Evolutionary conservation across 2,329 filamentous ascomycete species (phyloP).

Genomic region (Pleoardoris graminearum): DNA sequence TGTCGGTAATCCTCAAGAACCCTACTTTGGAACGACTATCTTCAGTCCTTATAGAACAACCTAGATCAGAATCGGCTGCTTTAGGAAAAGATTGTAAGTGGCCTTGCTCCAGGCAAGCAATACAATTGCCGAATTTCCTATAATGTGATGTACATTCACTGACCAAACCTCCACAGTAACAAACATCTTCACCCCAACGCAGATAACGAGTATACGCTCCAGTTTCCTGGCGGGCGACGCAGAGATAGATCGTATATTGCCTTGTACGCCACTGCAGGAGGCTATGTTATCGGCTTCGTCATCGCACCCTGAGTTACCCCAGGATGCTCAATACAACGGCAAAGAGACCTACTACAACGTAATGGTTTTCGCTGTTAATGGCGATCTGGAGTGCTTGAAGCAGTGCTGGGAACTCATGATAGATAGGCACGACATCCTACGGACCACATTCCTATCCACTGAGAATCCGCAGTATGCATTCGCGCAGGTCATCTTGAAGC

Average conservation of each 20-base stretch:
- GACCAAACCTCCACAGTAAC: neutral
- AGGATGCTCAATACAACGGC: neutral
- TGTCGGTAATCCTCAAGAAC: constrained; percentile 71
- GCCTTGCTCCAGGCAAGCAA: neutral
- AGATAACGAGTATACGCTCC: constrained; percentile 20
- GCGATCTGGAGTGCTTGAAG: constrained; percentile 56
- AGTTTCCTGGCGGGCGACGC: constrained; percentile 22
- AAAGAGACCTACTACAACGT: constrained; percentile 70
- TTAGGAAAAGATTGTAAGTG: constrained; percentile 2
- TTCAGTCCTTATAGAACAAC: neutral
- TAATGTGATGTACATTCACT: neutral
- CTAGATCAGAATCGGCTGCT: neutral
- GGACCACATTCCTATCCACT: constrained; percentile 74
- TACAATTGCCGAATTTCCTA: neutral
- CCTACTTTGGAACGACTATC: constrained; percentile 67
- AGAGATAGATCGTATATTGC: constrained; percentile 62
- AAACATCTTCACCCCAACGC: constrained; percentile 19
- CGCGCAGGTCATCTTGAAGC: constrained; percentile 69
- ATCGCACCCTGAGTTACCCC: constrained; percentile 16
- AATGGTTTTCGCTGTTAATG: constrained; percentile 64
- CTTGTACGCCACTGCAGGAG: constrained; percentile 86
- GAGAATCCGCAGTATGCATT: constrained; percentile 64
- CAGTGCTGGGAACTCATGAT: constrained; percentile 66
- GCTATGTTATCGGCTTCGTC: constrained; percentile 73
- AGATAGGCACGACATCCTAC: constrained; percentile 71